Percentiles rank a stretch among this genome's conserved stretches.
These are phyloP conservation scores for Coffea humblotiana DNA, from an alignment of 305 asterid species.

Conservation along the genomic window DNA sequence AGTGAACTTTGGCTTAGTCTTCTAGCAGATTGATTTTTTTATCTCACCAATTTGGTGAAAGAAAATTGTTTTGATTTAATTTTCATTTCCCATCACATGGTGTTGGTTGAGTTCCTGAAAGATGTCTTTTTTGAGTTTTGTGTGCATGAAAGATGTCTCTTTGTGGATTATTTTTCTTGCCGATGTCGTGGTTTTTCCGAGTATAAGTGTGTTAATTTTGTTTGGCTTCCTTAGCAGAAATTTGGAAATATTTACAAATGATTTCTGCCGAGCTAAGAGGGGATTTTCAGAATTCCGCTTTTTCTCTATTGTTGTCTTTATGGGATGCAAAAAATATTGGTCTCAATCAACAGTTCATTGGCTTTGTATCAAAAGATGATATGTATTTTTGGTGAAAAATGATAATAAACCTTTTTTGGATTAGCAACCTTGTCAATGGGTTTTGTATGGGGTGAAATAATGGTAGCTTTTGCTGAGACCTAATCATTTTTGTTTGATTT, in stretches of 20 bases:
- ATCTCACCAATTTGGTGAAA: neutral
- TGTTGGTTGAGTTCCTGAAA: neutral
- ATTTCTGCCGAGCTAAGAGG: neutral
- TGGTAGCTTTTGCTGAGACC: neutral
- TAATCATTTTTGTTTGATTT: neutral
- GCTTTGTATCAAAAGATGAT: neutral
- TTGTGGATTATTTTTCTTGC: neutral
- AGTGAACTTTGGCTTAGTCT: conserved; percentile 7
- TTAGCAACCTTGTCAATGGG: neutral
- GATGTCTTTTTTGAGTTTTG: neutral
- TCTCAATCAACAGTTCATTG: neutral
- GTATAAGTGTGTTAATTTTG: neutral
- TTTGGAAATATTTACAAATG: neutral
- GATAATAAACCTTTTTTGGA: neutral
- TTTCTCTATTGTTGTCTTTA: neutral
- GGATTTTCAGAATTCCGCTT: neutral
- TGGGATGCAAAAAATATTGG: neutral
- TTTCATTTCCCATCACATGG: neutral
- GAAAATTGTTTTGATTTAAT: neutral
- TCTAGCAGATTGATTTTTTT: conserved; percentile 32
- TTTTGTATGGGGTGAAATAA: neutral
- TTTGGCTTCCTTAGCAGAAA: neutral
- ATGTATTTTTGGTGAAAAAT: neutral
- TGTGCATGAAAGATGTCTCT: neutral
- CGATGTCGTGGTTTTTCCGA: neutral